Base-by-base conservation (phyloP, 179 eudicot species). In the Silene coronaria region DNA sequence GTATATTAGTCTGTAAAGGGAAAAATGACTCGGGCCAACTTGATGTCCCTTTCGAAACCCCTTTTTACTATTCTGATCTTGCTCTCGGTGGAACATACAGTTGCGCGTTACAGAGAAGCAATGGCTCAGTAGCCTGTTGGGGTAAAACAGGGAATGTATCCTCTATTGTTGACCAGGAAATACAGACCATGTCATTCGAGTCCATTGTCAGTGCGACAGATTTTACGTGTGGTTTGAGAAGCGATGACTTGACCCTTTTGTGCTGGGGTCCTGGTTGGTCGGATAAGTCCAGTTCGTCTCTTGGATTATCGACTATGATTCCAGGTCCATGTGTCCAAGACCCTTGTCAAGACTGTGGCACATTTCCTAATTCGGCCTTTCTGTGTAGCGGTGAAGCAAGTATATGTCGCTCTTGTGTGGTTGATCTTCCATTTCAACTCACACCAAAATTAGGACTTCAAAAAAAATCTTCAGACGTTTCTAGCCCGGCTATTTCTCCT, bases 191-290 rank as follows among this genome's bases (percentile, higher is more conserved):
- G 24, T 74, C 82, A 5, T 85, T 86, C 46, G 84, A 82, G 73
- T 55, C 84, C 13, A 82, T 88, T 19, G 84, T 84, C 62, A 84
- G 87, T 10, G 88, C 88, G 22, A 51, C 72, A 53, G 88, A 86
- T 85, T 86, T 80, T 16, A 80, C 79, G 0, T 88, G 89, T 82
- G 91, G 89, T 22, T 79, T 88, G 73, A 84, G 76, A 21, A 71
- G 79, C 2, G 79, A 75, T 3, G 77, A 76, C 62, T 81, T 88
- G 24, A 77, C 77, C 4, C n/a, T 87, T 2, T 13, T 74, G 30
- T 88, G 87, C 45, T 88, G 90, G 90, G 90, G 89, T 12, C 57
- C 71, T 2, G 89, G 90, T 17, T 84, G 89, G 92, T 78, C 85
- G 34, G 60, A 21, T 38, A 77, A 67, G 60, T 16, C n/a, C 19